These are phyloP conservation scores for Eutrema salsugineum DNA, from an alignment of 441 rosid genomes.

Conservation along the genomic window DNA sequence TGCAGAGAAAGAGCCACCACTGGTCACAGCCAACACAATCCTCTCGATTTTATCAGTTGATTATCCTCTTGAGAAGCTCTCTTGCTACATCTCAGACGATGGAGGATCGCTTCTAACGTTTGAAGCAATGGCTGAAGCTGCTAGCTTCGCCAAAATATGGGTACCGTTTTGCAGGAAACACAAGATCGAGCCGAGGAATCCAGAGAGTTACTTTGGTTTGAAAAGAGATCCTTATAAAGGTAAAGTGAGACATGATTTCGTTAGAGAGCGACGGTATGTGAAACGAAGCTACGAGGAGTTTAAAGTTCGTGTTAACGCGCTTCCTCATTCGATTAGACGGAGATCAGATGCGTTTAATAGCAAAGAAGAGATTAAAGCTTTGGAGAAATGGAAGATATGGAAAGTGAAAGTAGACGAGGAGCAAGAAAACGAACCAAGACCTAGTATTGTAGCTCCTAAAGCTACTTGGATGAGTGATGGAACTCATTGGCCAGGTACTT, in stretches of 20 bases:
- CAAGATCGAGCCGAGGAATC: slow-evolving; percentile 60
- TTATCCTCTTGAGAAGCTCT: slow-evolving; percentile 62
- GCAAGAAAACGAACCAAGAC: slow-evolving; percentile 33
- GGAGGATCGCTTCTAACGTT: slow-evolving; percentile 72
- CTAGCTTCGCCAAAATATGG: slow-evolving; percentile 68
- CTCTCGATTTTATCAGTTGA: slow-evolving; percentile 63
- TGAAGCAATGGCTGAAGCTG: slow-evolving; percentile 85
- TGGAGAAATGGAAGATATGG: slow-evolving; percentile 57
- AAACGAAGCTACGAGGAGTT: slow-evolving; percentile 68
- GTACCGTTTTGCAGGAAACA: slow-evolving; percentile 80
- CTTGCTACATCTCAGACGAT: slow-evolving; percentile 72
- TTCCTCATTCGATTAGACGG: slow-evolving; percentile 59
- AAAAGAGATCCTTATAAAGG: slow-evolving; percentile 65
- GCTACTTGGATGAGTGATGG: slow-evolving; percentile 84
- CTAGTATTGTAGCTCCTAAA: slow-evolving; percentile 50
- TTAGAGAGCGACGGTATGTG: slow-evolving; percentile 56
- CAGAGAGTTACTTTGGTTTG: slow-evolving; percentile 64
- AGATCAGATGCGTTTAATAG: slow-evolving; percentile 67
- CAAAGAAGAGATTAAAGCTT: slow-evolving; percentile 55
- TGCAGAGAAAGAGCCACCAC: slow-evolving; percentile 75
- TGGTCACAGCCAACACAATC: slow-evolving; percentile 71
- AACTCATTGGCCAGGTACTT: slow-evolving; percentile 74
- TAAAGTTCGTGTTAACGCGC: slow-evolving; percentile 64
- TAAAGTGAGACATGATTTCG: slow-evolving; percentile 60
- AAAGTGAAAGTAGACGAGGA: slow-evolving; percentile 12